Conservation (phyloP, 139 green algal genomes). For the Choricystis sp. region DNA sequence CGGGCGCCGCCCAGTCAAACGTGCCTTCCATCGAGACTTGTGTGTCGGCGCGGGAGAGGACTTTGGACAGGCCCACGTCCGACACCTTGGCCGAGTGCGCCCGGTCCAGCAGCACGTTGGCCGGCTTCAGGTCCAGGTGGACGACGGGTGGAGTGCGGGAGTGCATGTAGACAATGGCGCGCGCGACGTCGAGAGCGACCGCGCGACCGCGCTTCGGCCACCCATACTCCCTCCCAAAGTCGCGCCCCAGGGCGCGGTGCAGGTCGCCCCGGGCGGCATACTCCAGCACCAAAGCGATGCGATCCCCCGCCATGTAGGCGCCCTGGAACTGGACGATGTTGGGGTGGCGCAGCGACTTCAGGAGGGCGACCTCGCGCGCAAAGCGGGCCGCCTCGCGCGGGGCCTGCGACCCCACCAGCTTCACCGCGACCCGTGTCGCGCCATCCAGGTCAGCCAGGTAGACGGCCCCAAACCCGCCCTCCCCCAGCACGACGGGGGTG, state of each 20-base stretch:
- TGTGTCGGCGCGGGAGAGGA: background rate
- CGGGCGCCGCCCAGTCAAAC: background rate
- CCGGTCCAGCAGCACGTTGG: constrained; percentile 30
- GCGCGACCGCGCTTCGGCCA: background rate
- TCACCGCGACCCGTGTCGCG: background rate
- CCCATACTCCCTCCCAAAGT: background rate
- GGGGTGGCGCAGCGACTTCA: constrained; percentile 27
- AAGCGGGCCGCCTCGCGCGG: background rate
- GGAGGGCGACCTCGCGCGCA: constrained; percentile 17
- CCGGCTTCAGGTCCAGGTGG: constrained; percentile 67
- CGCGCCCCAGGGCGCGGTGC: background rate
- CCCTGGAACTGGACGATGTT: constrained; percentile 43
- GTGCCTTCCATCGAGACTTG: background rate
- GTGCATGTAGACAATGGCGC: constrained; percentile 72
- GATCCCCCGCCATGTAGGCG: background rate
- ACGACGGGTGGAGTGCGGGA: constrained; percentile 53
- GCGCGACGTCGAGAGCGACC: constrained; percentile 5
- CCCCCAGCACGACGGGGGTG: background rate
- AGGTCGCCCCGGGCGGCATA: background rate
- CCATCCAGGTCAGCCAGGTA: background rate
- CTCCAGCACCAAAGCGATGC: constrained; percentile 3
- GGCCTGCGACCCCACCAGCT: background rate
- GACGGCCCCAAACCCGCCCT: background rate
- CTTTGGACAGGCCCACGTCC: background rate
- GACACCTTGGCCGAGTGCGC: constrained; percentile 29